phyloP scores from a whole-genome alignment of 2,329 filamentous ascomycete species.

The Metarhizium album region DNA sequence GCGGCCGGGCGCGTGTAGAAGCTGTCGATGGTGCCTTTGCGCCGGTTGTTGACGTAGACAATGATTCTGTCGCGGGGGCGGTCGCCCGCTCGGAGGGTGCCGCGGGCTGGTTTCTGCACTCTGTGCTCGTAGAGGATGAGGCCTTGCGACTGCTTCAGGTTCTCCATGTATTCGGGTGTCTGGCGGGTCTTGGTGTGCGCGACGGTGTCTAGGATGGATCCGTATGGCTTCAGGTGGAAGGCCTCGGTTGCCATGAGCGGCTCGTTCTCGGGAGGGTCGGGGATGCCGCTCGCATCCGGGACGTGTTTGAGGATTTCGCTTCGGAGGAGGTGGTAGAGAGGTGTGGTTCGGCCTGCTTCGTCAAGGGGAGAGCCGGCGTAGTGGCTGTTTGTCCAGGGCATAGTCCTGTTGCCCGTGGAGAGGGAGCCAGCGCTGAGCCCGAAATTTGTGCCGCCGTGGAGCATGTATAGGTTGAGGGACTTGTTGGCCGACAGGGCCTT shows the following conservation, averaged over 20 bases:
- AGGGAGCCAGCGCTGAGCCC: constrained; percentile 34
- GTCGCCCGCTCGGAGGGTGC: background rate
- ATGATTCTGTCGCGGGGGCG: constrained; percentile 30
- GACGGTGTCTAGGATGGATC: constrained; percentile 25
- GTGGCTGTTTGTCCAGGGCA: constrained; percentile 30
- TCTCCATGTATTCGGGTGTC: constrained; percentile 31
- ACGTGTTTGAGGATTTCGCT: constrained; percentile 26
- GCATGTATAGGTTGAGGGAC: constrained; percentile 38
- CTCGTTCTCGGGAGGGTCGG: constrained; percentile 22
- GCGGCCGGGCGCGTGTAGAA: constrained; percentile 26
- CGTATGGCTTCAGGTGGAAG: constrained; percentile 25
- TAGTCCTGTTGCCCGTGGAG: constrained; percentile 23
- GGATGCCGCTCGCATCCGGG: constrained; percentile 19
- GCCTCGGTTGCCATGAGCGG: constrained; percentile 15
- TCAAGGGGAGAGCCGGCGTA: constrained; percentile 37
- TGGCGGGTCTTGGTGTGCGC: constrained; percentile 12
- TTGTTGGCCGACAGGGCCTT: constrained; percentile 21
- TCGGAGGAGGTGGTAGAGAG: constrained; percentile 29
- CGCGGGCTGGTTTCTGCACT: constrained; percentile 7
- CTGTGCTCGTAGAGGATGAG: constrained; percentile 30
- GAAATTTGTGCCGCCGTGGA: constrained; percentile 39
- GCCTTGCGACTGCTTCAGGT: constrained; percentile 30
- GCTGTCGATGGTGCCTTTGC: constrained; percentile 32
- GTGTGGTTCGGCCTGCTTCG: constrained; percentile 33
- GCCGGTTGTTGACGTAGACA: constrained; percentile 32